Evolutionary conservation across 2,329 filamentous ascomycete species (phyloP), one percentile per base, ranked within the genome.

Genomic region (Penicillium sp.): DNA sequence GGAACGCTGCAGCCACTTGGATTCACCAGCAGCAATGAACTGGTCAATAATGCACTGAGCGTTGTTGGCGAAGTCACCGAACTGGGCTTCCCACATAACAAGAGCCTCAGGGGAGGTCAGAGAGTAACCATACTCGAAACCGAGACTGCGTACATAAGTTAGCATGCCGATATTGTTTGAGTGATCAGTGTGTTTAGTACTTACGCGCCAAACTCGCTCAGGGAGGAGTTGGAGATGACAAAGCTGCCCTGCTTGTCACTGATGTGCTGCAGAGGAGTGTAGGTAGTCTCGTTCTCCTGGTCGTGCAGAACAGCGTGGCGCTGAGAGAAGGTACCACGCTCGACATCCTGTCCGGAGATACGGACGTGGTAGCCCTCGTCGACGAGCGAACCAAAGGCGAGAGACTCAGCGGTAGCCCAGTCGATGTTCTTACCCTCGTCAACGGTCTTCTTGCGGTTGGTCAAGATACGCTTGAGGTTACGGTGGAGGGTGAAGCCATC

Each of bases 1-100:
- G 51, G 92, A 96, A 77, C 94, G 89, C 81, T 99, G 94, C 78
- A 97, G 89, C 94, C 94, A 99, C 81, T 99, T 99, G 62, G 90
- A 88, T 79, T 99, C 94, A 72, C 94, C 94, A 59, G 94, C 97
- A 47, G 94, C 93, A 67, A 99, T 88, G 79, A 99, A 99, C 78
- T 99, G 94, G 75, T 99, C 94, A 71, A 99, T 95, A 77, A 99
- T 95, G 75, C 92, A 96, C 79, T 99, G 94, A 39, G 94, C 93
- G 71, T 97, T 99, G 84, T 99, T 99, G 83, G 94, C 94, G 70
- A 99, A 99, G 78, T 99, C 94, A 82, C 94, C 94, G 70, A 99
- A 99, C 77, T 99, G 94, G 33, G 94, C 94, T 80, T 99, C 94
- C 94, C 94, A 99, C 87, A 99, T 96, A 67, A 99, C 93, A 23